A percentile compares a stretch with the other conserved stretches of the same genome.
Evolutionary conservation across 805 yeast genomes (phyloP).

Genomic region (Wickerhamiella nectarea): DNA sequence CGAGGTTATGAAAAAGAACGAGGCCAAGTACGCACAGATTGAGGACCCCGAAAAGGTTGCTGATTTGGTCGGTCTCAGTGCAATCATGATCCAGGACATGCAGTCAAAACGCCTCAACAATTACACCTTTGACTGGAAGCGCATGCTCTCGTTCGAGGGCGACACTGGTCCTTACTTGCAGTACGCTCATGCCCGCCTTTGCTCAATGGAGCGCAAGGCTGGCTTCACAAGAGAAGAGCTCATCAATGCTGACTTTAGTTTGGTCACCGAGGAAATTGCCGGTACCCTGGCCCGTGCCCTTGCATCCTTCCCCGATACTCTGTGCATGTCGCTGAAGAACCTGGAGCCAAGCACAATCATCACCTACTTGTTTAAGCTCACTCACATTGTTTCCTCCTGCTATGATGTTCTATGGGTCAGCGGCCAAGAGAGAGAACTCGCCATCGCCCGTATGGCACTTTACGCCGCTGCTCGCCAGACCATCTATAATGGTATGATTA

Average conservation of each 20-base stretch:
- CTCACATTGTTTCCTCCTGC: constrained; percentile 92
- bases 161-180: constrained; percentile 98
- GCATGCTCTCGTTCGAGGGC: constrained; percentile 97
- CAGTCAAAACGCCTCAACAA: constrained; percentile 92
- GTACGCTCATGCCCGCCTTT: constrained; percentile 93
- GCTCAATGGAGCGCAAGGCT: constrained; percentile 86
- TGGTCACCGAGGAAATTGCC: constrained; percentile 61
- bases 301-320: constrained; percentile 82
- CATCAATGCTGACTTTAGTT: constrained; percentile 38
- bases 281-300: constrained; percentile 57
- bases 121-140: constrained; percentile 93
- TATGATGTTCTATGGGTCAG: constrained; percentile 94
- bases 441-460: constrained; percentile 82
- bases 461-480: constrained; percentile 85
- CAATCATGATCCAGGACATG: constrained; percentile 99
- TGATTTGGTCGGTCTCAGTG: constrained; percentile 89
- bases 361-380: constrained; percentile 78
- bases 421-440: constrained; percentile 79
- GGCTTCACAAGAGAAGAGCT: constrained; percentile 21
- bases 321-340: constrained; percentile 69
- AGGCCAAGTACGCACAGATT: constrained; percentile 79
- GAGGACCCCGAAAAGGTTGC: constrained; percentile 91
- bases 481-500: constrained; percentile 72
- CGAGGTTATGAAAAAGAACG: constrained; percentile 88
- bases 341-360: constrained; percentile 89